Conservation (phyloP, 495 filamentous ascomycete species). For the Talaromyces wortmannii region DNA sequence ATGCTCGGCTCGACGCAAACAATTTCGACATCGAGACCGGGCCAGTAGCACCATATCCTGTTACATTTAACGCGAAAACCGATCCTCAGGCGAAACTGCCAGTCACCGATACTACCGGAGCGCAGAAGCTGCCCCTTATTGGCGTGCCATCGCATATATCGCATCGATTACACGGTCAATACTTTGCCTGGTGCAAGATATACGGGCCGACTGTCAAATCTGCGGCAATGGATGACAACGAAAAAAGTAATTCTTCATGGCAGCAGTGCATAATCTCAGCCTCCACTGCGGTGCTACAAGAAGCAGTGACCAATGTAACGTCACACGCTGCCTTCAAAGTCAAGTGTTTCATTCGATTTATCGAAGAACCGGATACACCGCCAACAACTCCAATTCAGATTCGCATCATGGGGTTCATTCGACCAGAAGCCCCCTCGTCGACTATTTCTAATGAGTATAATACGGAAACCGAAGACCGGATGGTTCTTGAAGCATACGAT, state of each 20-base stretch:
- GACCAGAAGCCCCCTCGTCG: conserved; percentile 7
- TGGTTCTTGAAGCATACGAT: conserved; percentile 41
- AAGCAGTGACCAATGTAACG: conserved; percentile 26
- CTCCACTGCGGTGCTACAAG: conserved; percentile 24
- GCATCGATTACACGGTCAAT: conserved; percentile 49
- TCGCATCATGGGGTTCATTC: conserved; percentile 50
- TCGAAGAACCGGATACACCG: conserved; percentile 28
- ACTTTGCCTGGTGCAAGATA: conserved; percentile 55
- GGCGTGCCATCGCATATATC: conserved; percentile 36
- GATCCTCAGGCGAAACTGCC: conserved; percentile 20
- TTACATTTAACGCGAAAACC: conserved; percentile 38
- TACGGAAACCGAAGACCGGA: conserved; percentile 25
- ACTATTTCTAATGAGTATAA: conserved; percentile 14
- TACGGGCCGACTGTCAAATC: neutral
- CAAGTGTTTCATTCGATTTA: conserved; percentile 37
- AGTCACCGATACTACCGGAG: conserved; percentile 19
- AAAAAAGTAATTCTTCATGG: conserved; percentile 31
- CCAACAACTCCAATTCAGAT: conserved; percentile 35
- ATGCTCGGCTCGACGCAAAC: conserved; percentile 8
- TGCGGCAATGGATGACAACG: conserved; percentile 1
- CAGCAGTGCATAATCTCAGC: conserved; percentile 46
- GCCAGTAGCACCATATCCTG: conserved; percentile 50
- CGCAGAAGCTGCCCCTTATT: conserved; percentile 16
- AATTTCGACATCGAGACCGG: conserved; percentile 36
- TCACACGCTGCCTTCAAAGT: conserved; percentile 28